Base-by-base conservation (phyloP, 139 green algal genomes). In the Pycnococcus provasolii region DNA sequence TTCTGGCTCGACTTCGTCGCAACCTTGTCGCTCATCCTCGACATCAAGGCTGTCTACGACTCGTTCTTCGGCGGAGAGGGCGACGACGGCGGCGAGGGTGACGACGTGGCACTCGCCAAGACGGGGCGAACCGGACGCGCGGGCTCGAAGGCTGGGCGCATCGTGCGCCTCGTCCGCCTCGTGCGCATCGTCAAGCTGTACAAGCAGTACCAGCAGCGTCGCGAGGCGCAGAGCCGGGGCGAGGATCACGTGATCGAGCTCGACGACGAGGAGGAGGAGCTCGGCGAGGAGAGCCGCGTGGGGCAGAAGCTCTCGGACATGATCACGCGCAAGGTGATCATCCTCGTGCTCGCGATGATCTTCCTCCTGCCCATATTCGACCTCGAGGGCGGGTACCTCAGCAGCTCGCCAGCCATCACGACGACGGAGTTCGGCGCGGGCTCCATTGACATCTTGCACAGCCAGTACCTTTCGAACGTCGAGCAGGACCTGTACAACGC, bases 221-320 rank as follows among this genome's bases (percentile, higher is more conserved):
- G 42, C n/a, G 7, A 11, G 8, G 26, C 39, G 58, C 26, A 45
- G 52, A 47, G 15, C 45, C 60, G 71, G 50, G 53, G 8, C 26
- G 42, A 53, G 6, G 73, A 54, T 9, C 53, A 68, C 40, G 39
- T 64, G 58, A 45, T n/a, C 37, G 9, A 68, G 47, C 42, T 61
- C 44, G 42, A 62, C 40, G 6, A 57, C 37, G 61, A 70, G 2
- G 64, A 67, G 60, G 53, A 59, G 71, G 43, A 69, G 53, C 37
- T 42, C 37, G 42, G 67, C 26, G 51, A 86, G 61, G 67, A 78
- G 48, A 86, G 79, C 3, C 71, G 84, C 1, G 90, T 97, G 43
- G 90, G 90, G 0, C 78, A 94, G 80, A 88, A 85, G 64, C 84
- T 97, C 39, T 85, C 87, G 3, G 89, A 97, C 55, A 77, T 96